Base-by-base conservation (phyloP, 768 basidiomycete species). In the Phaeolepiota aurea region DNA sequence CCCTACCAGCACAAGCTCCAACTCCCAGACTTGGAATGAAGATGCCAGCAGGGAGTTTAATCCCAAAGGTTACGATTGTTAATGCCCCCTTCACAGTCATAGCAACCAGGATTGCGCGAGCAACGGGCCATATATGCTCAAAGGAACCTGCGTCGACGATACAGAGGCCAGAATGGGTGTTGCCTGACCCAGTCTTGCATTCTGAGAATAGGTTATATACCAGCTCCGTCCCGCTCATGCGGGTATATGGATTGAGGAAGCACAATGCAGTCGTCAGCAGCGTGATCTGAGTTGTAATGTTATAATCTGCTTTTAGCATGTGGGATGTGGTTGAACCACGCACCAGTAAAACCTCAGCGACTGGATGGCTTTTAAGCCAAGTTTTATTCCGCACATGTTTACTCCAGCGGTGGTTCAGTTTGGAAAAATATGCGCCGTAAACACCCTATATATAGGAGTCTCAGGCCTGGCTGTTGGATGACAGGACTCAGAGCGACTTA, bases 1-100 rank as follows among this genome's bases (percentile, higher is more conserved):
- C 76, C 16, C 94, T 74, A 1, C 96, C 96, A 20, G 87, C 86
- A 53, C 91, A 93, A 0, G 93, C 93, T 18, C 94, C 93, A 9
- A 94, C 93, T 11, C 86, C 91, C 5, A 99, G 76, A 0, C 91
- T 88, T 0, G 96, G 96, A 30, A 99, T 89, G 62, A 99, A 99
- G 49, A 98, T 96, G 3, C 96, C 94, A 11, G 92, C 91, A 36
- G 87, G 87, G 13, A 90, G 53, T 53, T 84, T 87, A 64, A 94
- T 88, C 4, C 94, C 96, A 45, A 97, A 97, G 0, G 94, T 98
- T 25, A 94, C 71, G 38, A 91, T 66, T 0, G 90, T 92, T 41
- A 96, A 60, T 2, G 69, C 68, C 1, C 79, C 84, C 56, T 93
- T 94, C 51, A 91, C 75, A 31, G 91, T 31, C 68, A 94, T 74